phyloP scores from a whole-genome alignment of 2,329 filamentous ascomycete genomes.

The Pseudogymnoascus sp. region DNA sequence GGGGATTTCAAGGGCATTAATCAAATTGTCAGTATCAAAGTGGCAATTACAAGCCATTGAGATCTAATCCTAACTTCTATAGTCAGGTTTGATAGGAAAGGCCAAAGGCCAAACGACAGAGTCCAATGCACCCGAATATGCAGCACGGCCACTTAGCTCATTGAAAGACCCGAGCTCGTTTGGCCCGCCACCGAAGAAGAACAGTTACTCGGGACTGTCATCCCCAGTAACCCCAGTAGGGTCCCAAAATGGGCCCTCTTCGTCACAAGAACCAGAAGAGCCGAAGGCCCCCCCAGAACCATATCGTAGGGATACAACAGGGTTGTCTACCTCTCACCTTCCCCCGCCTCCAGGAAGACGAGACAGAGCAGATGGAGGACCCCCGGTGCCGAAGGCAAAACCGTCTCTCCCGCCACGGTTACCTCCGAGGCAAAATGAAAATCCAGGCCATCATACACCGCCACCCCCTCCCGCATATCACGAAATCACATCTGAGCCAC shows the following conservation, averaged over 20 bases:
- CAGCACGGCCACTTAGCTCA: conserved; percentile 44
- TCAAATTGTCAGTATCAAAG: conserved; percentile 22
- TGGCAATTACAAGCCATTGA: not conserved
- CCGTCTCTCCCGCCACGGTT: conserved; percentile 50
- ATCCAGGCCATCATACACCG: conserved; percentile 24
- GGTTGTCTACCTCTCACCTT: conserved; percentile 48
- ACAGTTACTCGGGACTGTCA: conserved; percentile 6
- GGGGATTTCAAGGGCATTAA: conserved; percentile 32
- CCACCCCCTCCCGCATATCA: conserved; percentile 34
- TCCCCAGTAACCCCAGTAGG: not conserved
- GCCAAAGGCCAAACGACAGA: conserved; percentile 21
- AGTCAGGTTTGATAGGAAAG: conserved; percentile 29
- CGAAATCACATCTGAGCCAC: conserved; percentile 18
- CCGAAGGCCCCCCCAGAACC: conserved; percentile 43
- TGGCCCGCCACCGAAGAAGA: conserved; percentile 56
- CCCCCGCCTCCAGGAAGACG: conserved; percentile 49
- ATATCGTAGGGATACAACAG: conserved; percentile 53
- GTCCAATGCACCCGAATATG: conserved; percentile 10
- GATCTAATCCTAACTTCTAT: not conserved
- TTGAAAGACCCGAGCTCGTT: conserved; percentile 58
- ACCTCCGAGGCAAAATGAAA: conserved; percentile 38
- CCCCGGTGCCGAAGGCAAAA: conserved; percentile 19
- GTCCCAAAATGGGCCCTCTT: not conserved
- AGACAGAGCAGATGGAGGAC: conserved; percentile 25
- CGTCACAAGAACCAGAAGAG: conserved; percentile 23